These are phyloP conservation scores for Closterium sp. DNA, from an alignment of 139 green algal species.

Conservation along the genomic window DNA sequence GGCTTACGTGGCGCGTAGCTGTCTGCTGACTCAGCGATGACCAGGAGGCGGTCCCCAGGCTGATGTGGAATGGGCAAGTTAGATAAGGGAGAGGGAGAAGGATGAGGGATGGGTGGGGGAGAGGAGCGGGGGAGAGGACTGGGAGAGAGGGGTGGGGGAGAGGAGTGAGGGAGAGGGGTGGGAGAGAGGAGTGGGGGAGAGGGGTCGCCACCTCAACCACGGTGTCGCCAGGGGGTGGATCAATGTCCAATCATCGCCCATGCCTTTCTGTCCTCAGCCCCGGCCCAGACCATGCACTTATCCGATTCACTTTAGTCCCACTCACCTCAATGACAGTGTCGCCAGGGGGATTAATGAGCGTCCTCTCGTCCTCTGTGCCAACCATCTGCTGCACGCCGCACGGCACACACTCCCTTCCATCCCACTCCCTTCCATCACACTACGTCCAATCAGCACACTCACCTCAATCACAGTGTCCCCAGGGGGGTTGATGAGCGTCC, in stretches of 20 bases:
- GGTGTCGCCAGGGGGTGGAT: too few relatives aligned
- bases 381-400: too few relatives aligned
- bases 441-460: neutral
- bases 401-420: neutral
- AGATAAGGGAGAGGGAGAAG: neutral
- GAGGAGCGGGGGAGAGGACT: too few relatives aligned
- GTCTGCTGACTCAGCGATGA: neutral
- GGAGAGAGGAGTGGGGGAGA: too few relatives aligned
- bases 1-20: neutral
- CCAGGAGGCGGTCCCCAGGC: neutral
- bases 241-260: too few relatives aligned
- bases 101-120: neutral
- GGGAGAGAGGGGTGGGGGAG: too few relatives aligned
- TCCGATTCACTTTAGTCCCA: too few relatives aligned
- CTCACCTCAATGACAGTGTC: too few relatives aligned
- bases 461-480: neutral
- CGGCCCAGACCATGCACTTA: too few relatives aligned
- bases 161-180: too few relatives aligned
- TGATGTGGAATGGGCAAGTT: neutral
- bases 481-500: neutral
- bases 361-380: neutral
- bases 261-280: too few relatives aligned
- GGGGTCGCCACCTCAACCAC: too few relatives aligned
- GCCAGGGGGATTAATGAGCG: neutral
- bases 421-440: neutral